Base-by-base conservation (phyloP, 2,329 filamentous ascomycete genomes). In the Neurospora sp. region DNA sequence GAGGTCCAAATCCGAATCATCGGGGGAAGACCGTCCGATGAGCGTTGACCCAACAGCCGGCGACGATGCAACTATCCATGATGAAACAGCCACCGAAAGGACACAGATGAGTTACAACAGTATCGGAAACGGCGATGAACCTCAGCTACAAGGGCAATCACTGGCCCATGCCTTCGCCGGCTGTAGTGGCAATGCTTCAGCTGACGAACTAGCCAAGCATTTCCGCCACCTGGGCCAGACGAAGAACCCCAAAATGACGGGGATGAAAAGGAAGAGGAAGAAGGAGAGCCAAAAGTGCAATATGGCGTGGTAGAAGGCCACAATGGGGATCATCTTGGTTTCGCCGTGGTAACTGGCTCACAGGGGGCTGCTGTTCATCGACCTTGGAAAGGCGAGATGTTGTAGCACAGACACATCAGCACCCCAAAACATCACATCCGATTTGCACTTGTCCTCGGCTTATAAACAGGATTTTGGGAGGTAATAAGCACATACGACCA, bases 401-500 rank as follows among this genome's bases (percentile, higher is more conserved):
- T 33, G 23, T 23, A 52, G 2, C 0, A 23, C n/a, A 46, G 8
- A 12, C n/a, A 46, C 17, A 46, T 19, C 43, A 23, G 10, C 43
- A 23, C 10, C 43, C 10, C 11, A 23, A 12, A 11, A 6, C 46
- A 28, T 57, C 12, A 2, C 8, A 0, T 46, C 43, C n/a, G 1
- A 11, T 19, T 19, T 23, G 2, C n/a, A 10, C 8, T 1, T 1
- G 2, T 0, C 17, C n/a, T 17, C 0, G 8, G 4, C 2, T 46
- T 23, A 46, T 46, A 12, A 46, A 11, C n/a, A 2, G 3, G 5
- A 0, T 4, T n/a, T 2, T n/a, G 8, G 0, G 3, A 4, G 1
- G 0, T 0, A 19, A 12, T 12, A 23, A 23, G 1, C 19, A 52
- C 19, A 28, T 52, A 52, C 19, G 46, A 52, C 46, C 46, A 52